phyloP scores from a whole-genome alignment of 108 stramenopile species.

The Cyclotella choctawhatcheeana region DNA sequence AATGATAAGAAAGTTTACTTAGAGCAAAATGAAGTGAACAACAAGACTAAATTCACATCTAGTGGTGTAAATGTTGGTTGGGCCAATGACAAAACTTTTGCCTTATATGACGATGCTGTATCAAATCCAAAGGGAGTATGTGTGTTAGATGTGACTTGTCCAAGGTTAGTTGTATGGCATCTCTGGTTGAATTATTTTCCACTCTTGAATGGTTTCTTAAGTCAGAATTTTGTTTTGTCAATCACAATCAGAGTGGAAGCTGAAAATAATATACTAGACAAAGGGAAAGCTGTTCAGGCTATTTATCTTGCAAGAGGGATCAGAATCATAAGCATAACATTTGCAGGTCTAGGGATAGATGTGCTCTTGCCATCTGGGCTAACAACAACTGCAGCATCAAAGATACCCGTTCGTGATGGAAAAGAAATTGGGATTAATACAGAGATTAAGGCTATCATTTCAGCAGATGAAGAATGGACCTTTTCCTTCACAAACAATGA shows the following conservation, averaged over 20 bases:
- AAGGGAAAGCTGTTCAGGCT: neutral
- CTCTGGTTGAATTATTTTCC: neutral
- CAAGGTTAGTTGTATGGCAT: neutral
- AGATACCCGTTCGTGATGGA: neutral
- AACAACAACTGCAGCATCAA: neutral
- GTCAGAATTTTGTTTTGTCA: too few relatives aligned
- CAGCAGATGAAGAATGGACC: neutral
- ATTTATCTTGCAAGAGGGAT: neutral
- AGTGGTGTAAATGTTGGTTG: neutral
- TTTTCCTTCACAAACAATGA: neutral
- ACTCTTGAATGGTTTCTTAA: neutral
- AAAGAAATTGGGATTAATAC: neutral
- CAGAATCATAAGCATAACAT: neutral
- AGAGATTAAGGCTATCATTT: neutral
- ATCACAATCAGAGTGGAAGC: neutral
- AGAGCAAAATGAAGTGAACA: neutral
- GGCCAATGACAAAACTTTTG: neutral
- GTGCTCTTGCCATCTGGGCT: neutral
- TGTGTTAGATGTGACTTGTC: neutral
- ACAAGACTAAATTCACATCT: neutral
- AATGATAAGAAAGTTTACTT: neutral
- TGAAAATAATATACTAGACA: neutral
- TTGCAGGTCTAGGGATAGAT: neutral
- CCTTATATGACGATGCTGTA: neutral
- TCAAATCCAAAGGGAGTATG: neutral